Conservation (phyloP, 305 asterid species). For the Solanum aculeatissimum region DNA sequence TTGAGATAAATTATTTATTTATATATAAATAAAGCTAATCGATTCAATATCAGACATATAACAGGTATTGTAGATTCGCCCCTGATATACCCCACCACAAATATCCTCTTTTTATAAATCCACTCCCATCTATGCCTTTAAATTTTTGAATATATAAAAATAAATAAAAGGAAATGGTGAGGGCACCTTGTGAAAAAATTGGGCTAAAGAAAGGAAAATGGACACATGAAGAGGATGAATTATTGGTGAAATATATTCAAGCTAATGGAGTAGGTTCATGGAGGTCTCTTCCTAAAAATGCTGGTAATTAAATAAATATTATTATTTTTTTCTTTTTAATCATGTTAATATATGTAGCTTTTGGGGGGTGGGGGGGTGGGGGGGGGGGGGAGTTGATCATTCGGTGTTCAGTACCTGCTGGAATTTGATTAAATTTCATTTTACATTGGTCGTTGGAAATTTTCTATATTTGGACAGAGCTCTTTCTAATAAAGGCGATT, state of each 20-base stretch:
- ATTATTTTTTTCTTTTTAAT: background rate
- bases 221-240: constrained; percentile 22
- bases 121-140: background rate
- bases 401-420: too few relatives aligned
- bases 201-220: constrained; percentile 24
- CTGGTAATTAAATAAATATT: constrained; percentile 5
- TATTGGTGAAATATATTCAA: constrained; percentile 10
- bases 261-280: constrained; percentile 24
- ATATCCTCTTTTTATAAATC: background rate
- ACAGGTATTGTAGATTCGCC: background rate
- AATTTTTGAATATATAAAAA: background rate
- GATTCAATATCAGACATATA: background rate
- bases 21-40: too few relatives aligned
- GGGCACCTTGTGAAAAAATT: constrained; percentile 21
- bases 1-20: too few relatives aligned
- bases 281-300: constrained; percentile 27
- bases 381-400: too few relatives aligned
- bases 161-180: background rate
- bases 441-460: too few relatives aligned
- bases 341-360: background rate
- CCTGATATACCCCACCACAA: background rate
- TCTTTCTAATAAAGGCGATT: too few relatives aligned
- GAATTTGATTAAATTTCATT: too few relatives aligned
- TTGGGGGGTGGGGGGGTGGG: too few relatives aligned
- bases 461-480: too few relatives aligned